Evolutionary conservation across 1,139 yeast species (phyloP).

Genomic region (Yamadazyma trypodendri): DNA sequence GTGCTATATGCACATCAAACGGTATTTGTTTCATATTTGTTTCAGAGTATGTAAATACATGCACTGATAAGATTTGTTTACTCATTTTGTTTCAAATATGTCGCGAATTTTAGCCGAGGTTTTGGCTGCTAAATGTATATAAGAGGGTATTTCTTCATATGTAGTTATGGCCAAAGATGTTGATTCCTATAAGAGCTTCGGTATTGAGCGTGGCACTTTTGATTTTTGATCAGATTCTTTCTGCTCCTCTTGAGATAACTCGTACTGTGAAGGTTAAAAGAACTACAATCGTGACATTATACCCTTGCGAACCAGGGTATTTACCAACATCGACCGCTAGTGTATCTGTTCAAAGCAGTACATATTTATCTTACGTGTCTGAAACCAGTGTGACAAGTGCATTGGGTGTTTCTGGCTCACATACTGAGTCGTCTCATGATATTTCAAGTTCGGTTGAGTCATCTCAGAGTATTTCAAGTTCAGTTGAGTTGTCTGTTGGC

Average conservation of each 20-base stretch:
- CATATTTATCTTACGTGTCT: too few relatives aligned
- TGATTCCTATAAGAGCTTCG: not conserved
- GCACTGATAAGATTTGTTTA: conserved; percentile 1
- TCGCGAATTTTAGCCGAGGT: conserved; percentile 1
- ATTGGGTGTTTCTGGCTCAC: too few relatives aligned
- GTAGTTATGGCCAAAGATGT: not conserved
- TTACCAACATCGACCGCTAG: too few relatives aligned
- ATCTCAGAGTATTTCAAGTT: too few relatives aligned
- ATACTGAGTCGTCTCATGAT: too few relatives aligned
- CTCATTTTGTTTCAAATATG: conserved; percentile 8
- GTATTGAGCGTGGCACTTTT: not conserved
- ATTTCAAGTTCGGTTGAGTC: too few relatives aligned
- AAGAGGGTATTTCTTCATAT: not conserved
- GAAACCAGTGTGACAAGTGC: too few relatives aligned
- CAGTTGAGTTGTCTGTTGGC: too few relatives aligned
- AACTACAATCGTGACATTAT: not conserved
- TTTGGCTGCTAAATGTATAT: conserved; percentile 1
- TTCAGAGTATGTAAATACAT: conserved; percentile 6
- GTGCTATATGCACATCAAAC: conserved; percentile 4
- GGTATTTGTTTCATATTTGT: conserved; percentile 11
- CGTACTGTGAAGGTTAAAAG: not conserved
- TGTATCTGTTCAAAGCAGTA: too few relatives aligned
- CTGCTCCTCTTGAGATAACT: not conserved
- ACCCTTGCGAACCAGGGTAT: not conserved
- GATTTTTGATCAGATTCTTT: not conserved